phyloP scores from a whole-genome alignment of 2,329 filamentous ascomycete species.

The Dactylellina haptotyla region DNA sequence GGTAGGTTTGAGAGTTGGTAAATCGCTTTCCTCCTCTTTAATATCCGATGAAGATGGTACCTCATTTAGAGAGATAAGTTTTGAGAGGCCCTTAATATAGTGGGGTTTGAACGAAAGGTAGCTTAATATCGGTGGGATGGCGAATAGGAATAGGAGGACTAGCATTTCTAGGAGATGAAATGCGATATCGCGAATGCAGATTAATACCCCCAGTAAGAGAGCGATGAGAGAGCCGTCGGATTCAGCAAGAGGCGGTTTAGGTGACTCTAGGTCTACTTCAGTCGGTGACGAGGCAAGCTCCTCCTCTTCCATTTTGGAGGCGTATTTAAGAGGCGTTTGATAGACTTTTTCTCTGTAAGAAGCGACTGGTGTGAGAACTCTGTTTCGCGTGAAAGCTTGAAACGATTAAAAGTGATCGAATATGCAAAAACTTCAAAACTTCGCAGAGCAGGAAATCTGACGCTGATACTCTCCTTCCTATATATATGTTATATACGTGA shows the following conservation, averaged over 20 bases:
- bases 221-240: not conserved
- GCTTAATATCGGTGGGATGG: not conserved
- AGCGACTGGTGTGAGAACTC: not conserved
- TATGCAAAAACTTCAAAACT: not conserved
- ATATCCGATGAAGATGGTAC: not conserved
- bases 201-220: not conserved
- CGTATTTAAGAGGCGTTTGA: not conserved
- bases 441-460: not conserved
- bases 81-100: not conserved
- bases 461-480: not conserved
- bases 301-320: not conserved
- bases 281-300: not conserved
- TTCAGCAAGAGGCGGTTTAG: not conserved
- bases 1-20: not conserved
- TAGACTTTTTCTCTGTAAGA: not conserved
- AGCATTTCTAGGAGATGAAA: not conserved
- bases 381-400: not conserved
- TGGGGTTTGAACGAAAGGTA: conserved; percentile 10
- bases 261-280: not conserved
- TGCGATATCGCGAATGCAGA: not conserved
- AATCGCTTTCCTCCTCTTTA: not conserved
- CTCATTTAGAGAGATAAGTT: not conserved
- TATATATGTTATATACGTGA: not conserved
- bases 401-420: not conserved
- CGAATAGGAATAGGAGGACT: not conserved